Percentiles rank a stretch among this genome's conserved stretches.
Evolutionary conservation across 352 stramenopile genomes (phyloP).

Genomic region (Phytophthora sp.): DNA sequence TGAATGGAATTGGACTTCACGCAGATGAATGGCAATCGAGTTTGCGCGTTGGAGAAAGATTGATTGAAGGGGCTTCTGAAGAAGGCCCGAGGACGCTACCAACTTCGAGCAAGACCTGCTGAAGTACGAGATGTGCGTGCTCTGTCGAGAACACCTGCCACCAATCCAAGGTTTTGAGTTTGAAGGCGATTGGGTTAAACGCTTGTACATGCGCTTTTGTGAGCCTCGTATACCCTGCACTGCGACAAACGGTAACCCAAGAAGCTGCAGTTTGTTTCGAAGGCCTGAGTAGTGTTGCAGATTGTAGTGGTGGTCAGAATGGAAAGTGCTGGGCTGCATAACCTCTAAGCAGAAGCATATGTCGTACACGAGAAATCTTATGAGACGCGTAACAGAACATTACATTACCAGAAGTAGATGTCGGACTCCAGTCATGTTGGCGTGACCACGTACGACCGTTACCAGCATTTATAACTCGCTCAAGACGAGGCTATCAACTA

Average conservation of each 20-base stretch:
- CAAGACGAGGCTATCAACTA: no score
- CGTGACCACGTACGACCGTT: no score
- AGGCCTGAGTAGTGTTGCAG: not conserved
- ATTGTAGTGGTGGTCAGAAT: not conserved
- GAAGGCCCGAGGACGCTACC: no score
- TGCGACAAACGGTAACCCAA: not conserved
- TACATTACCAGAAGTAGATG: no score
- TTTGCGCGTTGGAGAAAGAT: no score
- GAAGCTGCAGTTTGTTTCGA: conserved; percentile 1
- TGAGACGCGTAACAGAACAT: conserved; percentile 2
- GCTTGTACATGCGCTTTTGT: conserved; percentile 17
- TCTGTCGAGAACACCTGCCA: no score
- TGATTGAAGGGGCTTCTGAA: no score
- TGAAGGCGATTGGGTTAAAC: not conserved
- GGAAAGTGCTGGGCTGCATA: conserved; percentile 17
- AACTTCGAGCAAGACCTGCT: not conserved
- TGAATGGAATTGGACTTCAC: no score
- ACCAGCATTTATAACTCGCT: no score
- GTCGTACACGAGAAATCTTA: conserved; percentile 7
- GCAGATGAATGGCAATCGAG: no score
- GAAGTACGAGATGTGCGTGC: not conserved
- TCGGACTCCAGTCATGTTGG: no score
- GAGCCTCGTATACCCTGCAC: conserved; percentile 5
- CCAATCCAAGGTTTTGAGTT: no score
- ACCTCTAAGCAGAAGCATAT: conserved; percentile 9